Evolutionary conservation across 2,329 filamentous ascomycete genomes (phyloP).

Genomic region (Apiospora hydei): DNA sequence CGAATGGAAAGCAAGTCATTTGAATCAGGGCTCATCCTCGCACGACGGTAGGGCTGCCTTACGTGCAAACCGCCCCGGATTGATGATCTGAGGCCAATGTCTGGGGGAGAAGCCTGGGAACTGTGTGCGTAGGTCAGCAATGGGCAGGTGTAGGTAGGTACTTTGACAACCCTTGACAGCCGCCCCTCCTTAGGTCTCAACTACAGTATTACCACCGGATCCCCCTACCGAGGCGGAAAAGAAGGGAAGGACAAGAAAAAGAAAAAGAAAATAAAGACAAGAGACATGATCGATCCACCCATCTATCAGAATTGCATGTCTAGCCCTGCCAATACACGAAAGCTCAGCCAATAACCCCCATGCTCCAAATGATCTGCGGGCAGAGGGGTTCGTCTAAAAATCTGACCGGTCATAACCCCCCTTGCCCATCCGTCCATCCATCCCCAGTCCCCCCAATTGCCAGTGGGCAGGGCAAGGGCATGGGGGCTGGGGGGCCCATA

Average conservation of each 20-base stretch:
- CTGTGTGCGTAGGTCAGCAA: not conserved
- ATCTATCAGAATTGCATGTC: slow-evolving; percentile 18
- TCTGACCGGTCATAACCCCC: slow-evolving; percentile 23
- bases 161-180: slow-evolving; percentile 7
- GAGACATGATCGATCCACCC: not conserved
- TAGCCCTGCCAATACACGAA: slow-evolving; percentile 15
- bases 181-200: too few species aligned
- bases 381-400: slow-evolving; percentile 27
- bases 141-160: not conserved
- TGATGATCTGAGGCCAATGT: not conserved
- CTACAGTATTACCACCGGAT: not conserved
- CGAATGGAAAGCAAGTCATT: not conserved
- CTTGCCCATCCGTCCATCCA: not conserved
- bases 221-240: not conserved
- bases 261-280: not conserved
- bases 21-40: slow-evolving; percentile 11
- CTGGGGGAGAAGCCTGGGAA: not conserved
- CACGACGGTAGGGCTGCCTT: slow-evolving; percentile 5
- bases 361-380: slow-evolving; percentile 13
- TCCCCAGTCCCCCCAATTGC: slow-evolving; percentile 3
- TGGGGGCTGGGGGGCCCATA: not conserved
- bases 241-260: not conserved
- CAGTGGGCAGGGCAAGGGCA: not conserved
- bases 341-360: slow-evolving; percentile 11
- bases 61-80: slow-evolving; percentile 6